Evolutionary conservation across 192 early-diverging fungal species (phyloP).

Genomic region (Endogone sp.): DNA sequence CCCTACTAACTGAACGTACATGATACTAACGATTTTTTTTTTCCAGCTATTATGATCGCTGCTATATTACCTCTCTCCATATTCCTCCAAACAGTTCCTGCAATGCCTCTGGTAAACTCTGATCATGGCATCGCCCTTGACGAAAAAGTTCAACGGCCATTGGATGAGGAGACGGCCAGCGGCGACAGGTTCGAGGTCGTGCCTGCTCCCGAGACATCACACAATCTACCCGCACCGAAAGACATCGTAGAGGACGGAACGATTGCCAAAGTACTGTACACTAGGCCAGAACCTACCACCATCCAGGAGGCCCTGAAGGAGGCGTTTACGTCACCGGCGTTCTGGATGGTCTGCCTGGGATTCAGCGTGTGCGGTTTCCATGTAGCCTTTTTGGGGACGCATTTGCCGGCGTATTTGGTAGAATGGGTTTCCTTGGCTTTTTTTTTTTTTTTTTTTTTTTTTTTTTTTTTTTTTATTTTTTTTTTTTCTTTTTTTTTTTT

Average conservation of each 20-base stretch:
- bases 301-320: conserved; percentile 17
- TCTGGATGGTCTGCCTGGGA: conserved; percentile 21
- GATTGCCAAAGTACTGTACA: neutral
- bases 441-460: neutral
- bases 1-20: neutral
- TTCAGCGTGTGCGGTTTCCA: conserved; percentile 33
- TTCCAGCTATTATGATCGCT: conserved; percentile 7
- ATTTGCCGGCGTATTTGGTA: conserved; percentile 34
- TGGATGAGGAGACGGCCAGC: neutral
- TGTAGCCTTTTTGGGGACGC: conserved; percentile 29
- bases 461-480: conserved; percentile 8
- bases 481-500: neutral
- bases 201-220: neutral
- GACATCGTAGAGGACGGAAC: neutral
- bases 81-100: conserved; percentile 14
- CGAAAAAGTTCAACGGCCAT: neutral
- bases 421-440: too few relatives aligned
- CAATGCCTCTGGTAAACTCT: neutral
- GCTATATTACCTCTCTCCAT: conserved; percentile 8
- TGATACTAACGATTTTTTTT: neutral
- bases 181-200: neutral
- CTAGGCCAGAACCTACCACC: neutral
- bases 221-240: neutral
- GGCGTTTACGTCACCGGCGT: conserved; percentile 21
- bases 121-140: neutral